Conservation (phyloP, 2,329 filamentous ascomycete species). For the Verticillium nonalfalfae region DNA sequence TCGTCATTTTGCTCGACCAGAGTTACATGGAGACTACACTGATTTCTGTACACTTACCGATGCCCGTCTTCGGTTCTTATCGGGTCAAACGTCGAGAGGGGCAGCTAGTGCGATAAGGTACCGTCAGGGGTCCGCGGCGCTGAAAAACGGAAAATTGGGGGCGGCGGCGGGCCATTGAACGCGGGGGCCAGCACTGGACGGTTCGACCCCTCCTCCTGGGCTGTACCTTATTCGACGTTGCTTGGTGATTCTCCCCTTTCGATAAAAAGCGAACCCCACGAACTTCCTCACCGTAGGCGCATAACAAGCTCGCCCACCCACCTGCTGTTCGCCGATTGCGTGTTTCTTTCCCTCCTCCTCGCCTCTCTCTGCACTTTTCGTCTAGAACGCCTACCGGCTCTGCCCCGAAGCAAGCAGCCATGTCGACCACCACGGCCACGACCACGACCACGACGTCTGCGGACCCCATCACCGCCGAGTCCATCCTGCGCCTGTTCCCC, state of each 20-base stretch:
- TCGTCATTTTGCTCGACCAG: background rate
- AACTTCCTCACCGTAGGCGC: background rate
- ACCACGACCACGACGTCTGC: constrained; percentile 42
- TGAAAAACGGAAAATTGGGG: background rate
- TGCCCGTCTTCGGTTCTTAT: background rate
- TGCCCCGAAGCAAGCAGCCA: constrained; percentile 5
- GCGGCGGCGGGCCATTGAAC: background rate
- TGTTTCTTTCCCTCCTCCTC: background rate
- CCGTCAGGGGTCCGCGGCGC: background rate
- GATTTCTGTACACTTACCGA: background rate
- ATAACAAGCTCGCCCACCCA: background rate
- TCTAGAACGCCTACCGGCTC: no score
- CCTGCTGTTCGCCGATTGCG: background rate
- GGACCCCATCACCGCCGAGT: constrained; percentile 73
- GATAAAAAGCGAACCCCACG: background rate
- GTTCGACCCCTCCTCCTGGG: background rate
- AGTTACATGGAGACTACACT: background rate
- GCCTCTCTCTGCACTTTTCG: background rate
- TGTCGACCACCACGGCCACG: constrained; percentile 28
- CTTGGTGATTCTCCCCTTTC: background rate
- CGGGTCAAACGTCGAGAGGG: background rate
- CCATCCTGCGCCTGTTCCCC: constrained; percentile 82
- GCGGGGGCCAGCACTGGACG: background rate
- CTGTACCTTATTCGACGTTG: background rate
- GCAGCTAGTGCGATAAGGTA: background rate